Evolutionary conservation across 2,329 filamentous ascomycete genomes (phyloP), one percentile per base, ranked within the genome.

Genomic region (Fusarium sp.): DNA sequence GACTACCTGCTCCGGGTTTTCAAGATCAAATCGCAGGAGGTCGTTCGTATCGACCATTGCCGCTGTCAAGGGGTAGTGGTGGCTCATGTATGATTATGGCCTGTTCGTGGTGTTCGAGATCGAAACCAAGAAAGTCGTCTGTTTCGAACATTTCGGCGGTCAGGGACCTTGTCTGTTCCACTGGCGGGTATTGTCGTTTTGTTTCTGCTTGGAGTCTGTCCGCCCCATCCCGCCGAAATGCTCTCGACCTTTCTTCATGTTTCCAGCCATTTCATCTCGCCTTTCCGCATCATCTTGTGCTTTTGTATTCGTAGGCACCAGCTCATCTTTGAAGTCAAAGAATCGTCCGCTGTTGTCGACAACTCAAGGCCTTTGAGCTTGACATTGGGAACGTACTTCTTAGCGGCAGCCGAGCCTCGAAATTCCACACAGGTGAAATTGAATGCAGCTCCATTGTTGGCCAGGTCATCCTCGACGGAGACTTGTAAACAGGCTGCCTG

Each of bases 381-480:
- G 15, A 35, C 6, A 4, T 41, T 26, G 5, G 22, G 15, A 1
- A 57, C 50, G 6, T 61, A 79, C 0, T 42, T 18, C 0, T 35
- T 15, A 5, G 36, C 26, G 1, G 75, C 68, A 2, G 59, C 36
- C 1, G 30, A 45, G 2, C 65, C 41, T 22, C 67, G 55, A 32
- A 80, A 80, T 14, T 80, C 76, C 7, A 80, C 12, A 3, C 76
- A 5, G 3, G 28, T 51, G 18, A 14, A 41, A 7, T 20, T 14
- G 3, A 39, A 60, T 2, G 62, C 58, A 26, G 7, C 8, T 28
- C 11, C 39, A 17, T 22, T 47, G 6, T 22, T 12, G 24, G 24
- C 1, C 7, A 55, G 8, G 24, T 42, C 63, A 10, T 64, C 62
- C 22, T 71, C 11, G 6, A 77, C 30, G 3, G 15, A 53, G 13